phyloP scores from a whole-genome alignment of 2,329 filamentous ascomycete species.

The Chaetomiaceae sp. region DNA sequence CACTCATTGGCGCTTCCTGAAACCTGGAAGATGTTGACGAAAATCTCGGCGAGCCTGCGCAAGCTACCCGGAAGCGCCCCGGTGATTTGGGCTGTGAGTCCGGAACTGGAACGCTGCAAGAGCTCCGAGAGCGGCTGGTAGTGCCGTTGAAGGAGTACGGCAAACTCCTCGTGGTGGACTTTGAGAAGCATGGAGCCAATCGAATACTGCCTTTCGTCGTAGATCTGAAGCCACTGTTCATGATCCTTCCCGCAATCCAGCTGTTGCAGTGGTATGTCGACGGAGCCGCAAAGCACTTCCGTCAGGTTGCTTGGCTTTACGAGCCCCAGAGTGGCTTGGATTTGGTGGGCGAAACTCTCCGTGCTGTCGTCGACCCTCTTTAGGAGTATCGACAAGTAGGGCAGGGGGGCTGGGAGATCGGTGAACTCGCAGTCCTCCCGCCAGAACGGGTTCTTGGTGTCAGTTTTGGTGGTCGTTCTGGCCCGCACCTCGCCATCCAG shows the following conservation, averaged over 20 bases:
- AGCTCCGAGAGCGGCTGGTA: constrained; percentile 78
- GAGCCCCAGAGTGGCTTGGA: constrained; percentile 38
- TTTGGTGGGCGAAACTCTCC: constrained; percentile 41
- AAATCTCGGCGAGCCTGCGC: constrained; percentile 72
- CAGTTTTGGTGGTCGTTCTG: constrained; percentile 64
- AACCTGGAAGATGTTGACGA: constrained; percentile 93
- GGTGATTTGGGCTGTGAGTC: constrained; percentile 78
- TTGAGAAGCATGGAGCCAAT: constrained; percentile 82
- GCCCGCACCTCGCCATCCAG: constrained; percentile 74
- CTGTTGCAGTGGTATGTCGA: constrained; percentile 78
- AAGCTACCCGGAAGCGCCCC: constrained; percentile 71
- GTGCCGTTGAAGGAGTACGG: constrained; percentile 79
- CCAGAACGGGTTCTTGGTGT: constrained; percentile 73
- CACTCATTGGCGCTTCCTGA: constrained; percentile 79
- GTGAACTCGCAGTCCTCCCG: constrained; percentile 72
- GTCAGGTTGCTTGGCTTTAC: constrained; percentile 38
- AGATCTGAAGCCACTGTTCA: constrained; percentile 82
- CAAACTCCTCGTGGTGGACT: constrained; percentile 77
- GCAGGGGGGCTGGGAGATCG: constrained; percentile 64
- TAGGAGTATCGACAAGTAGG: constrained; percentile 63
- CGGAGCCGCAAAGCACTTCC: constrained; percentile 58
- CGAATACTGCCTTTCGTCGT: constrained; percentile 67
- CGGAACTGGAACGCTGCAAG: constrained; percentile 76
- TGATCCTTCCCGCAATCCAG: constrained; percentile 69
- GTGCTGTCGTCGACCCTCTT: constrained; percentile 55